A percentile compares a stretch with the other conserved stretches of the same genome.
These are phyloP conservation scores for Venturia oleaginea DNA, from an alignment of 2,329 filamentous ascomycete species.

Conservation along the genomic window DNA sequence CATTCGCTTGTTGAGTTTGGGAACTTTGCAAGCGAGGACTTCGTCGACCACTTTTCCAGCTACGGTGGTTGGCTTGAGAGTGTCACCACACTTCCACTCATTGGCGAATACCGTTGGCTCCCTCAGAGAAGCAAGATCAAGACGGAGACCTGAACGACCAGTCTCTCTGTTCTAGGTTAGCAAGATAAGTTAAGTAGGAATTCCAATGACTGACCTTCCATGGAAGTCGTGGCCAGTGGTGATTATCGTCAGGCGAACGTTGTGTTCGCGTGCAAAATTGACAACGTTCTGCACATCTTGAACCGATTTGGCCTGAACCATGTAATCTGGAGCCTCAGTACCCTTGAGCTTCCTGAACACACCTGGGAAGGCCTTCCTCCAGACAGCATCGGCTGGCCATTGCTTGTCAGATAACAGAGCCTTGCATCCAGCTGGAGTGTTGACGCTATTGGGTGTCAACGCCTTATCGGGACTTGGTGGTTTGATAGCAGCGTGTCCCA, in stretches of 20 bases:
- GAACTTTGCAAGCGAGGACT: slow-evolving; percentile 8
- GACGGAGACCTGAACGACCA: slow-evolving; percentile 9
- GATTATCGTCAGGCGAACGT: slow-evolving; percentile 13
- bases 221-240: slow-evolving; percentile 15
- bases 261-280: slow-evolving; percentile 14
- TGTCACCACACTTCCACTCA: slow-evolving; percentile 13
- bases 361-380: slow-evolving; percentile 6
- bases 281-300: slow-evolving; percentile 12
- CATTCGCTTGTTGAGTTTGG: neutral
- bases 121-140: slow-evolving; percentile 9
- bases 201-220: slow-evolving; percentile 1
- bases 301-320: slow-evolving; percentile 11
- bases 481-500: slow-evolving; percentile 9
- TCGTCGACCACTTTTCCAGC: neutral
- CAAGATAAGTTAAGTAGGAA: neutral
- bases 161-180: slow-evolving; percentile 1
- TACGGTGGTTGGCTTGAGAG: neutral
- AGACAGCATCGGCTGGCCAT: slow-evolving; percentile 12
- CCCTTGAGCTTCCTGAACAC: slow-evolving; percentile 12
- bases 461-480: slow-evolving; percentile 13
- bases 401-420: slow-evolving; percentile 13
- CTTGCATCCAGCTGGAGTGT: slow-evolving; percentile 12
- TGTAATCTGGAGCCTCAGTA: slow-evolving; percentile 13
- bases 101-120: slow-evolving; percentile 12
- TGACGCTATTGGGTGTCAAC: slow-evolving; percentile 9